Evolutionary conservation across 1,284 basidiomycete species (phyloP), one percentile per base, ranked within the genome.

Genomic region (Ustilago sp.): DNA sequence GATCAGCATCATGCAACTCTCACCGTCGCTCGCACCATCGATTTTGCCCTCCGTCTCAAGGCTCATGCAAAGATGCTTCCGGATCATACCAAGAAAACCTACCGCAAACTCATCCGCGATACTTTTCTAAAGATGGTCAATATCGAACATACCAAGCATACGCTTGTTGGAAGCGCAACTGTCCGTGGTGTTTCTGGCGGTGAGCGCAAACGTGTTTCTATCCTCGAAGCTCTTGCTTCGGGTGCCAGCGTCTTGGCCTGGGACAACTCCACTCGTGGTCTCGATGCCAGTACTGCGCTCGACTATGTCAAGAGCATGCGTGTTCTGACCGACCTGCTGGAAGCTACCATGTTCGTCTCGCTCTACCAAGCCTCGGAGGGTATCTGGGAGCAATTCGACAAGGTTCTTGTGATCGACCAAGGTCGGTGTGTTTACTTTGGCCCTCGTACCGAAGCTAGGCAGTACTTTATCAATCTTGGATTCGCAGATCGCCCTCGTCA

Each of bases 281-380:
- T 97, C 48, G 94, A 96, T 80, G 92, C 94, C 2, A 91, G 88
- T 23, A 95, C 93, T 8, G 93, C 94, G 0, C 88, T 95, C 41
- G 92, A 93, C 83, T 94, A 92, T 75, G 90, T 88, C 71, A 91
- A 91, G 85, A 89, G 90, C 67, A 87, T 95, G 74, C 89, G 93
- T 23, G 88, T 92, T 15, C 90, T 93, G 88, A 93, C 93, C 7
- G 93, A 95, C 82, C 87, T 94, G 19, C 88, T 92, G 9, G 90
- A 90, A 7, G 90, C 91, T 82, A 92, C 93, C 15, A 92, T 91
- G 19, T 91, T 95, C 80, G 91, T 93, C 32, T 90, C 91, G 11
- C 86, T 94, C 88, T 94, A 95, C 84, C 94, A 95, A 87, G 82
- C 82, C 3, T 75, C 72, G 32, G 83, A 86, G 57, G 77, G 74